Evolutionary conservation across 208 protist species (phyloP).

Genomic region (Vickermania spadyakhi): DNA sequence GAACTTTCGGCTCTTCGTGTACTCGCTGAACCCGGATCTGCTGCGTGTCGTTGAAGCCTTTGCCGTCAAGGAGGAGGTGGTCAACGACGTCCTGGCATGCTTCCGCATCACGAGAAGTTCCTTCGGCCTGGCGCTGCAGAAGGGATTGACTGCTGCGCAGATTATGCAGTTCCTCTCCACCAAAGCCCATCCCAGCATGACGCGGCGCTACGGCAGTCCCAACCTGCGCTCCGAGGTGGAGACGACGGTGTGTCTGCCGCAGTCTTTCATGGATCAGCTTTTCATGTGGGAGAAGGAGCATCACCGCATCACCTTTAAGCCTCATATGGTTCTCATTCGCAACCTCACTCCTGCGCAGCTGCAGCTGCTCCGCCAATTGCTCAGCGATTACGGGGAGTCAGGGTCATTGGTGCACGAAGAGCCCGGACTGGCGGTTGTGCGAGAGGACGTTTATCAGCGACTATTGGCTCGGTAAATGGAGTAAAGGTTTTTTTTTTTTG

Average conservation of each 20-base stretch:
- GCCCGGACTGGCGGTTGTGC: slow-evolving; percentile 49
- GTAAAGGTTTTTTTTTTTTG: too few relatives aligned
- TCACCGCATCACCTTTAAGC: slow-evolving; percentile 64
- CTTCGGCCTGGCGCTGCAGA: slow-evolving; percentile 59
- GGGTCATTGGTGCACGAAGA: slow-evolving; percentile 58
- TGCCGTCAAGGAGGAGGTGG: slow-evolving; percentile 51
- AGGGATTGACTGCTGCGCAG: slow-evolving; percentile 66
- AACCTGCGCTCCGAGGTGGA: slow-evolving; percentile 1
- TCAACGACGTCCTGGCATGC: slow-evolving; percentile 58
- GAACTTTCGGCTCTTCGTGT: slow-evolving; percentile 87
- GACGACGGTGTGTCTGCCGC: slow-evolving; percentile 42
- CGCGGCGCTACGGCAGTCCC: slow-evolving; percentile 22
- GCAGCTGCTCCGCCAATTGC: slow-evolving; percentile 23
- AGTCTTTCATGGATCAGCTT: slow-evolving; percentile 85
- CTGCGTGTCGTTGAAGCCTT: slow-evolving; percentile 80
- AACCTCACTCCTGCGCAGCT: slow-evolving; percentile 52
- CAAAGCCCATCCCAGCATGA: slow-evolving; percentile 83
- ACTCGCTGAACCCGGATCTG: slow-evolving; percentile 63
- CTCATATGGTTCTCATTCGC: slow-evolving; percentile 55
- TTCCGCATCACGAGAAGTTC: slow-evolving; percentile 75
- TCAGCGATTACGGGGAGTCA: slow-evolving; percentile 37
- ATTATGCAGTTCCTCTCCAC: slow-evolving; percentile 77
- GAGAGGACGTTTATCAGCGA: slow-evolving; percentile 57
- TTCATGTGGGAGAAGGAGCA: slow-evolving; percentile 85
- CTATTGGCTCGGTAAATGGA: slow-evolving; percentile 30